Base-by-base conservation (phyloP, 768 basidiomycete species). In the Lactarius psammicola region DNA sequence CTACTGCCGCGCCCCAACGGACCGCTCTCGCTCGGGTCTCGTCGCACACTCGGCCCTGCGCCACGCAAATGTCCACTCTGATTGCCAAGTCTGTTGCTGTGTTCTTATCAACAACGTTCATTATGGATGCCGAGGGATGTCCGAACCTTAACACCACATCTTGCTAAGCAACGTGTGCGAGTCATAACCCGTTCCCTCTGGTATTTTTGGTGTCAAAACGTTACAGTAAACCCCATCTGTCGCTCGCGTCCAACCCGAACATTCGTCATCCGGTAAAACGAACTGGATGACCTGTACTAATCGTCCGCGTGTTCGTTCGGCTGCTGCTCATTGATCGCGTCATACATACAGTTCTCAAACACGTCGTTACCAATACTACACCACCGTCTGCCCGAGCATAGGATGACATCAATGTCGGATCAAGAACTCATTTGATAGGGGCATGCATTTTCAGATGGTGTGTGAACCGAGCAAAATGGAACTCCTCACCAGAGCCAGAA, bases 51-150 rank as follows among this genome's bases (percentile, higher is more conserved):
- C 55, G 28, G 30, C 55, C 26, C 55, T 31, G 55, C 55, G 55
- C 55, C 55, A 56, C 55, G 55, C 30, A 56, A 56, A 56, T 56
- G 33, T 56, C 55, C 55, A 56, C 6, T n/a, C n/a, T n/a, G n/a
- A n/a, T n/a, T n/a, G n/a, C n/a, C n/a, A n/a, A n/a, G n/a, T n/a
- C n/a, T 13, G 49, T 51, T 51, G 13, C 26, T 51, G 23, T 51
- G 23, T 51, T 51, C 53, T 30, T 54, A 54, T 53, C n/a, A 15
- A 18, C 23, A 51, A 49, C 40, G 42, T 56, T 42, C 7, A n/a
- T 38, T n/a, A 46, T 46, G n/a, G 6, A 10, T n/a, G 18, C n/a
- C n/a, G n/a, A n/a, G 15, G 36, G 4, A 15, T n/a, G 42, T 44
- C 20, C 42, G 46, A 49, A 26, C 46, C 46, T 49, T 6, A 44